Evolutionary conservation across 2,329 filamentous ascomycete species (phyloP).

Genomic region (Magnaporthiopsis poae): DNA sequence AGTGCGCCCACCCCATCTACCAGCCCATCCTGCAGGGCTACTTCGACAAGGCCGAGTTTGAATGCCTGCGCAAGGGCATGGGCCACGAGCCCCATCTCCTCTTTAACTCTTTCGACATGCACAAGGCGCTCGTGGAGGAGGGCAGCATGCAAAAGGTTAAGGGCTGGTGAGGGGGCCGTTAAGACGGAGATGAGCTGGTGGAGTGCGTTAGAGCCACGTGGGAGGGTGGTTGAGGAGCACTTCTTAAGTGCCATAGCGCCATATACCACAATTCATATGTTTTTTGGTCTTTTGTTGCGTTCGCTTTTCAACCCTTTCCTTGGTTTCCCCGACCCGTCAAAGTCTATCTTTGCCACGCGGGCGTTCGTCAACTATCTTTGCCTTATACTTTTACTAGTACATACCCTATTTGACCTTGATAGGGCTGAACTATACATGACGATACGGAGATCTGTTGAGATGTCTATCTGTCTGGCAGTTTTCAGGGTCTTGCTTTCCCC

Average conservation of each 20-base stretch:
- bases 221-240: too few relatives aligned
- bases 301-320: not conserved
- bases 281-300: not conserved
- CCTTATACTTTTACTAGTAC: not conserved
- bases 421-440: not conserved
- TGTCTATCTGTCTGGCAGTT: not conserved
- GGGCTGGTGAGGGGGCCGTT: constrained; percentile 16
- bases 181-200: too few relatives aligned
- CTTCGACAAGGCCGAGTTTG: constrained; percentile 74
- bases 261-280: not conserved
- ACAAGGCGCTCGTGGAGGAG: constrained; percentile 69
- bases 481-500: too few relatives aligned
- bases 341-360: not conserved
- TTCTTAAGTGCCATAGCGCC: too few relatives aligned
- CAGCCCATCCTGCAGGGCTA: constrained; percentile 72
- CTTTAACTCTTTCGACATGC: constrained; percentile 82
- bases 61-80: constrained; percentile 78
- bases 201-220: too few relatives aligned
- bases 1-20: constrained; percentile 80
- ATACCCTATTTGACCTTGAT: too few relatives aligned
- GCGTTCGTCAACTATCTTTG: not conserved
- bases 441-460: not conserved
- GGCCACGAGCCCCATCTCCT: constrained; percentile 82
- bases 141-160: constrained; percentile 77
- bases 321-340: not conserved